A percentile compares a stretch with the other conserved stretches of the same genome.
These are phyloP conservation scores for Roridomyces roridus DNA, from an alignment of 768 basidiomycete genomes.

Conservation along the genomic window DNA sequence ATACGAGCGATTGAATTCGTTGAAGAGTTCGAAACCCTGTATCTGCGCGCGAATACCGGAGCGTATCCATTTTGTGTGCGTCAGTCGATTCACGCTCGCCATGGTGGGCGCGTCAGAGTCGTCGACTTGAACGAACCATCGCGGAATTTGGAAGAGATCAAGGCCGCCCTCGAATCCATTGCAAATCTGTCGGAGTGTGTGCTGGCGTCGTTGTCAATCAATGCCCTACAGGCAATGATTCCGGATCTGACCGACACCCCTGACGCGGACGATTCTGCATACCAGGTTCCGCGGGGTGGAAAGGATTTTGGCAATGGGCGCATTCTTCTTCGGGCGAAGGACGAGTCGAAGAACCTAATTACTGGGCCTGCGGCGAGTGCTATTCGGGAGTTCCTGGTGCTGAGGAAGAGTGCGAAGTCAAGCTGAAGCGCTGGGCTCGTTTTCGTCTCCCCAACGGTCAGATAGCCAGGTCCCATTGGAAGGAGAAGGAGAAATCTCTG, in stretches of 20 bases:
- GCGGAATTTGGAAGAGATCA: conserved; percentile 24
- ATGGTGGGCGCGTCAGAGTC: conserved; percentile 9
- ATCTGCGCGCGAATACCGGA: conserved; percentile 3
- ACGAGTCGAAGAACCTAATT: not conserved
- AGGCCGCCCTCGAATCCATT: conserved; percentile 21
- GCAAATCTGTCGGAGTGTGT: conserved; percentile 25
- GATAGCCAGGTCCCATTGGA: conserved; percentile 26
- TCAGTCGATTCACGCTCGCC: conserved; percentile 13
- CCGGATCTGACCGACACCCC: too few species aligned
- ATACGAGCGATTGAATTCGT: conserved; percentile 8
- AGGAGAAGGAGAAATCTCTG: conserved; percentile 10
- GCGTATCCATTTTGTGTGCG: conserved; percentile 22
- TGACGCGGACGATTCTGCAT: conserved; percentile 5
- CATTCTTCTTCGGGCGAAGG: conserved; percentile 12
- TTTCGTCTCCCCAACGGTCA: conserved; percentile 28
- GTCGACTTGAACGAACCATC: conserved; percentile 27
- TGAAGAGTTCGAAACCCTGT: conserved; percentile 22
- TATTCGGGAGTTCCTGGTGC: not conserved
- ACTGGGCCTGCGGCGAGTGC: not conserved
- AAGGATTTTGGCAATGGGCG: conserved; percentile 16
- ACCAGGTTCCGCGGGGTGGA: not conserved
- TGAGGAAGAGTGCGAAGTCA: too few species aligned
- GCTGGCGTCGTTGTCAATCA: conserved; percentile 17
- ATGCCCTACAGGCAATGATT: conserved; percentile 7
- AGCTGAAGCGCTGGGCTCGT: conserved; percentile 21